Base-by-base conservation (phyloP, 2,329 filamentous ascomycete species). In the Aschersonia sp. region DNA sequence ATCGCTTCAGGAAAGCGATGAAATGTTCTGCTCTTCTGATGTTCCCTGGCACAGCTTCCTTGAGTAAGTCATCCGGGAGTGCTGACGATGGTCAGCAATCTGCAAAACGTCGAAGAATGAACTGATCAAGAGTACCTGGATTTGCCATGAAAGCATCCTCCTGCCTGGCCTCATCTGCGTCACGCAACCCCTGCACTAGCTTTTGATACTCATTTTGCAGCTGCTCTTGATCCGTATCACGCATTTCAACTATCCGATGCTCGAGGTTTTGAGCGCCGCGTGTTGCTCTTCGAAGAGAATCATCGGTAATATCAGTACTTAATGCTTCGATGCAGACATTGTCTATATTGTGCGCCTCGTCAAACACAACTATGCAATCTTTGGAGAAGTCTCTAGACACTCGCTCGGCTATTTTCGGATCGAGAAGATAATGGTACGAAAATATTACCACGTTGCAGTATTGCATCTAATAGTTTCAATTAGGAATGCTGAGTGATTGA, bases 401-500 rank as follows among this genome's bases (percentile, higher is more conserved):
- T 49, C 90, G 69, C 61, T 98, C 92, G 10, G 92, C 92, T 57
- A 98, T 98, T 63, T 98, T 98, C 3, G 92, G 92, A 58, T 98
- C 94, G 12, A 98, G 77, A 4, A 98, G 77, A 60, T 98, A 98
- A 65, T 98, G 92, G 61, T 98, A 98, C 0, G 92, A 98, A 68
- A 98, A 98, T 55, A 98, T 98, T 59, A 98, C 95, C 60, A 98
- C 88, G 62, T 98, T 97, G 74, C 92, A 98, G 61, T 89, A 97
- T 58, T 92, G 84, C 90, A 98, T 97, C 84, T 88, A 53, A 11
- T 32, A 7, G 32, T 40, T 11, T 11, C 31, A 30, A 46, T 51
- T 30, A 47, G 43, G 37, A 51, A 53, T 29, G 55, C 50, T 30
- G 40, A 41, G 40, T 41, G 40, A 41, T 7, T 11, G 14, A 14